A percentile compares a stretch with the other conserved stretches of the same genome.
phyloP scores from a whole-genome alignment of 2,329 filamentous ascomycete genomes.

The Penicillium italicum region DNA sequence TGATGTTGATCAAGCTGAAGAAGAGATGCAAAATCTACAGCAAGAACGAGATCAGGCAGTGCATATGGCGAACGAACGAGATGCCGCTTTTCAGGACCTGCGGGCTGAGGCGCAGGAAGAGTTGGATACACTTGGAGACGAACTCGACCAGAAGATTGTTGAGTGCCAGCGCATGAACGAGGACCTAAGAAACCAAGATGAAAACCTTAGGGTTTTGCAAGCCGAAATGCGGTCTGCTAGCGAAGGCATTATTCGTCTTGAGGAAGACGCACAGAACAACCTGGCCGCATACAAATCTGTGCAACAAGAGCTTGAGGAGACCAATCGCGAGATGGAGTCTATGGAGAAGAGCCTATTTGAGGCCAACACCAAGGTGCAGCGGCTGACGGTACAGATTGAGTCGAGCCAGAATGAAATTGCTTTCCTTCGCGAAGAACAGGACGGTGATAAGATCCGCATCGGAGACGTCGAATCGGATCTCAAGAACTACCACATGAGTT shows the following conservation, averaged over 20 bases:
- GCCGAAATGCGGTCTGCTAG: slow-evolving; percentile 90
- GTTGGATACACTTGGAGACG: slow-evolving; percentile 56
- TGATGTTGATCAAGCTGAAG: slow-evolving; percentile 73
- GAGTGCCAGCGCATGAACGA: slow-evolving; percentile 67
- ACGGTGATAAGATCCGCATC: slow-evolving; percentile 96
- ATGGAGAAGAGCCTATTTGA: slow-evolving; percentile 81
- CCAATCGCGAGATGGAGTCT: slow-evolving; percentile 80
- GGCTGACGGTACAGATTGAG: slow-evolving; percentile 86
- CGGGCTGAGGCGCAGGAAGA: slow-evolving; percentile 58
- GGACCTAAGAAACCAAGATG: slow-evolving; percentile 70
- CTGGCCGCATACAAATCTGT: slow-evolving; percentile 74
- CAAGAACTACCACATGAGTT: slow-evolving; percentile 69
- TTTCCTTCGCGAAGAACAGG: slow-evolving; percentile 94
- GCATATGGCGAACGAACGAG: slow-evolving; percentile 64
- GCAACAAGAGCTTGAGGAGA: slow-evolving; percentile 75
- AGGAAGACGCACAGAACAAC: slow-evolving; percentile 83
- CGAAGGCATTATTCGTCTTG: slow-evolving; percentile 77
- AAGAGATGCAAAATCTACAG: slow-evolving; percentile 75
- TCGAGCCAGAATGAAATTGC: slow-evolving; percentile 89
- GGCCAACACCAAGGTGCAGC: slow-evolving; percentile 79
- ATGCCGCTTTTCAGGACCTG: slow-evolving; percentile 50
- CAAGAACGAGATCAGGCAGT: slow-evolving; percentile 83
- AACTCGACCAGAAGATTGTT: slow-evolving; percentile 68
- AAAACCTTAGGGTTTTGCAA: slow-evolving; percentile 89
- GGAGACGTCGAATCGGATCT: slow-evolving; percentile 84